Conservation (phyloP, 2,329 filamentous ascomycete genomes). For the Hypoxylon sp. region DNA sequence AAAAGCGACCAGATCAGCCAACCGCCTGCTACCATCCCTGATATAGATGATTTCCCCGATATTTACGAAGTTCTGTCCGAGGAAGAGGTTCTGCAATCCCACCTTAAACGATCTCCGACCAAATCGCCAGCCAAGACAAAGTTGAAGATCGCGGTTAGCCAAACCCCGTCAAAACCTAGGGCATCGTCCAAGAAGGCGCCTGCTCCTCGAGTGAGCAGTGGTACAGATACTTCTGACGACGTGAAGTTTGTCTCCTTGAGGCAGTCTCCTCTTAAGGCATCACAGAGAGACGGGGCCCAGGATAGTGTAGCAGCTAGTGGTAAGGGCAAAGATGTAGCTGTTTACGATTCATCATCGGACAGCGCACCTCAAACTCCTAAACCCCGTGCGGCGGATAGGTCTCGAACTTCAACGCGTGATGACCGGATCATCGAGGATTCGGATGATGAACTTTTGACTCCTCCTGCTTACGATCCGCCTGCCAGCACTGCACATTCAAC, state of each 20-base stretch:
- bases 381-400: conserved; percentile 34
- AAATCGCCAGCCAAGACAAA: conserved; percentile 48
- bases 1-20: conserved; percentile 60
- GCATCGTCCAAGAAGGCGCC: conserved; percentile 16
- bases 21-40: conserved; percentile 45
- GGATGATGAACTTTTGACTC: conserved; percentile 62
- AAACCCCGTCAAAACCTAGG: conserved; percentile 32
- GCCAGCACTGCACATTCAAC: conserved; percentile 41
- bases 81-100: conserved; percentile 41
- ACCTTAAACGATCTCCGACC: conserved; percentile 49
- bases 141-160: conserved; percentile 35
- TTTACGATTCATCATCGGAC: conserved; percentile 31
- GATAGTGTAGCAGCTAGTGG: conserved; percentile 16
- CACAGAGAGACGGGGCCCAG: conserved; percentile 28
- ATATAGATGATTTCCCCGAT: conserved; percentile 59
- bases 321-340: conserved; percentile 6
- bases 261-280: conserved; percentile 41
- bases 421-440: conserved; percentile 62
- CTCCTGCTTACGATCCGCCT: conserved; percentile 49
- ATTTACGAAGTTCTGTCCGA: conserved; percentile 56
- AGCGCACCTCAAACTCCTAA: conserved; percentile 29
- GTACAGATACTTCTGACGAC: conserved; percentile 15
- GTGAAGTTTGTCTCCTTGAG: too few species aligned
- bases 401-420: conserved; percentile 39
- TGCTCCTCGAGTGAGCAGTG: conserved; percentile 13